Evolutionary conservation across 176 grass and related monocot species (phyloP).

Genomic region (Metroxylon sagu): DNA sequence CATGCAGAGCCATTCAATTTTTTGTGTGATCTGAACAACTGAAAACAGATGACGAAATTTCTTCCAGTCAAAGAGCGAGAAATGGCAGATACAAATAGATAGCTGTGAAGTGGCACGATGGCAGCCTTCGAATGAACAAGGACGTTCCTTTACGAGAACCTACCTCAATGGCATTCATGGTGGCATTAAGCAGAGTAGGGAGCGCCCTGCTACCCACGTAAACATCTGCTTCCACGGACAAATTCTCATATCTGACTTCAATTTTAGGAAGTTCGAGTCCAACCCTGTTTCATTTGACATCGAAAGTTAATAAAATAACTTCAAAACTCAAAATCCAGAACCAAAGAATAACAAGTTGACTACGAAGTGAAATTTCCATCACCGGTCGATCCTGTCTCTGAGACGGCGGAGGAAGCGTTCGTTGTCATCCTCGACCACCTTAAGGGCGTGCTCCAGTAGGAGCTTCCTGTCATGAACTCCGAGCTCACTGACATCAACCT

Average conservation of each 20-base stretch:
- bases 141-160: too few relatives aligned
- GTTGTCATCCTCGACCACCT: constrained; percentile 59
- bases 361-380: not conserved
- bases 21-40: too few relatives aligned
- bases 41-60: too few relatives aligned
- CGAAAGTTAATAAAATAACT: too few relatives aligned
- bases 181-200: constrained; percentile 54
- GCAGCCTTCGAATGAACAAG: too few relatives aligned
- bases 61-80: too few relatives aligned
- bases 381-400: constrained; percentile 47
- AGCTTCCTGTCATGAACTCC: constrained; percentile 23
- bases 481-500: constrained; percentile 43
- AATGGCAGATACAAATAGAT: too few relatives aligned
- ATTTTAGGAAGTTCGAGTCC: constrained; percentile 66
- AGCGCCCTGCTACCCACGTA: constrained; percentile 40
- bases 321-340: not conserved
- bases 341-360: not conserved
- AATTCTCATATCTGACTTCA: constrained; percentile 64
- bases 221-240: constrained; percentile 43
- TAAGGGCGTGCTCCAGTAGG: constrained; percentile 47
- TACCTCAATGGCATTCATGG: constrained; percentile 52
- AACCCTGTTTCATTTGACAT: constrained; percentile 28
- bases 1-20: too few relatives aligned
- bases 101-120: too few relatives aligned
- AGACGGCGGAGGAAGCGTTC: constrained; percentile 47